Conservation (phyloP, 768 basidiomycete genomes). For the Austroboletus eburneus region DNA sequence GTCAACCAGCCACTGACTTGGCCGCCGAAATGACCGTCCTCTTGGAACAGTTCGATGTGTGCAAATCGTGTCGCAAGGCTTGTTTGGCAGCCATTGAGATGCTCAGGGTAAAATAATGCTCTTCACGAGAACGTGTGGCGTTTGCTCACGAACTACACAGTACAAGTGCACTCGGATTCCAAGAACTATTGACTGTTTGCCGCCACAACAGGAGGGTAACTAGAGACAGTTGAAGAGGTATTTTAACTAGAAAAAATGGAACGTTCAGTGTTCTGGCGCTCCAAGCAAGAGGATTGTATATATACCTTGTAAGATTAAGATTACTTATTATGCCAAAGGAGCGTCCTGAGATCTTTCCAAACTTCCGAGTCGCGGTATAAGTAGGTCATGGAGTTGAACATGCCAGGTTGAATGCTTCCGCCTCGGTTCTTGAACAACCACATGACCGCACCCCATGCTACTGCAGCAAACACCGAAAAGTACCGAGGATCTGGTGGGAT, state of each 20-base stretch:
- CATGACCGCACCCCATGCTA: slow-evolving; percentile 96
- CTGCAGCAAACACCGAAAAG: slow-evolving; percentile 82
- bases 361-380: slow-evolving; percentile 89
- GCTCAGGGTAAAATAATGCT: slow-evolving; percentile 48
- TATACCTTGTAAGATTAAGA: slow-evolving; percentile 7
- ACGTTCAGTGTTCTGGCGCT: background rate
- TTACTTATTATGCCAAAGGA: slow-evolving; percentile 88
- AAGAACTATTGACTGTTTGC: slow-evolving; percentile 46
- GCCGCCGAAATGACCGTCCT: slow-evolving; percentile 63
- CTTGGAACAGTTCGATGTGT: slow-evolving; percentile 41
- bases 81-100: slow-evolving; percentile 62
- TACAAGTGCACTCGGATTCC: slow-evolving; percentile 61
- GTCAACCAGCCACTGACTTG: slow-evolving; percentile 53
- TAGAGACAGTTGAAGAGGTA: slow-evolving; percentile 3
- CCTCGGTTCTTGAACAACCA: slow-evolving; percentile 86
- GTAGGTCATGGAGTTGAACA: slow-evolving; percentile 96
- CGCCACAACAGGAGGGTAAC: slow-evolving; percentile 23
- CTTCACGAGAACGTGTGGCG: background rate
- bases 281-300: background rate
- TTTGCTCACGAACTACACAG: slow-evolving; percentile 30
- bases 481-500: slow-evolving; percentile 80
- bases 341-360: slow-evolving; percentile 77
- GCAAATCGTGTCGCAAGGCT: slow-evolving; percentile 55
- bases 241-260: slow-evolving; percentile 4
- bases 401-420: slow-evolving; percentile 92